Evolutionary conservation across 2,329 filamentous ascomycete species (phyloP).

Genomic region (Chrysosporium keratinophilum): DNA sequence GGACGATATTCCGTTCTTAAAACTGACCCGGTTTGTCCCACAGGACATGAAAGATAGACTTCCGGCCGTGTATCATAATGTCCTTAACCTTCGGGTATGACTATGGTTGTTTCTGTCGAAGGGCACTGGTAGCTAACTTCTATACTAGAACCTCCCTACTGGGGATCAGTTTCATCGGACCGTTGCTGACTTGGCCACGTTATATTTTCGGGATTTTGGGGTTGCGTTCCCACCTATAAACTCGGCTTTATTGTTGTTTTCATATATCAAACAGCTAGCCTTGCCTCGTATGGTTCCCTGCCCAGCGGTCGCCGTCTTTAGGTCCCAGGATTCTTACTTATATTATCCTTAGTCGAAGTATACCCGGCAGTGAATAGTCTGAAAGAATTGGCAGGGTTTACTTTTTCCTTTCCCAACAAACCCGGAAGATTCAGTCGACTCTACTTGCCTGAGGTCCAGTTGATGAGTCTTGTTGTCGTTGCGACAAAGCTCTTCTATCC

Average conservation of each 20-base stretch:
- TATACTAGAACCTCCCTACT: constrained; percentile 31
- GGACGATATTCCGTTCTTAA: constrained; percentile 61
- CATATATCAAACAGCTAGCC: constrained; percentile 59
- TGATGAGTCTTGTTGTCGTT: constrained; percentile 61
- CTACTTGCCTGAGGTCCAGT: constrained; percentile 62
- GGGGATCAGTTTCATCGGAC: constrained; percentile 53
- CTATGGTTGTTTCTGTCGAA: constrained; percentile 16
- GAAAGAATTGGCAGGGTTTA: constrained; percentile 45
- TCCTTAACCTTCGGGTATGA: constrained; percentile 33
- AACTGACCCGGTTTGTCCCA: constrained; percentile 43
- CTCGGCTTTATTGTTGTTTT: constrained; percentile 54
- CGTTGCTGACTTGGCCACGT: constrained; percentile 51
- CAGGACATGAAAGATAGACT: constrained; percentile 37
- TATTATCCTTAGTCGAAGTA: constrained; percentile 22
- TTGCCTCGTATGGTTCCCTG: constrained; percentile 54
- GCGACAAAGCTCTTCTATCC: constrained; percentile 72
- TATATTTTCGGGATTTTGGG: constrained; percentile 57
- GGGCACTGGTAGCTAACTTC: constrained; percentile 19
- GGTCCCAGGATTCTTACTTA: constrained; percentile 10
- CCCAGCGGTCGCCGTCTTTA: not conserved
- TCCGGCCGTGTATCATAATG: constrained; percentile 32
- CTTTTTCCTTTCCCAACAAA: constrained; percentile 43
- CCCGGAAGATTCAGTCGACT: constrained; percentile 34
- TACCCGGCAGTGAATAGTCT: constrained; percentile 50
- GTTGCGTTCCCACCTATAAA: constrained; percentile 67